Percentiles rank a stretch among this genome's conserved stretches.
These are phyloP conservation scores for Tolypocladium ophioglossoides DNA, from an alignment of 2,329 filamentous ascomycete species.

Conservation along the genomic window DNA sequence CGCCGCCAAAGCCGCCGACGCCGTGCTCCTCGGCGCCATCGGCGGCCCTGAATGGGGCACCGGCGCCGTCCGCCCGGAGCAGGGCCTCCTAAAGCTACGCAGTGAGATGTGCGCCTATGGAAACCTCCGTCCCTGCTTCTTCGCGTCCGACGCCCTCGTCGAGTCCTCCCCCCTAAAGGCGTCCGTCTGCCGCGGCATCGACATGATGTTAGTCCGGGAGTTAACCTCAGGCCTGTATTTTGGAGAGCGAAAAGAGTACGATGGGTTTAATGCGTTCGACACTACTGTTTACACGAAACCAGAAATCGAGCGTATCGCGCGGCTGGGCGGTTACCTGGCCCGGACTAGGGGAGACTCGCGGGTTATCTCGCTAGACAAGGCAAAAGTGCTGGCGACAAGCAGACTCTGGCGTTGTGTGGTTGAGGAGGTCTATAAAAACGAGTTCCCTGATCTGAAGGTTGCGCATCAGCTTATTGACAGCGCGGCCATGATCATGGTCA, in stretches of 20 bases:
- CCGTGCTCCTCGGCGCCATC: constrained; percentile 85
- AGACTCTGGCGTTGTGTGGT: constrained; percentile 84
- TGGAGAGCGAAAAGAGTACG: constrained; percentile 63
- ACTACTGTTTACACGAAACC: constrained; percentile 56
- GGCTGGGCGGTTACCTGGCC: constrained; percentile 72
- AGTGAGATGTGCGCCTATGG: constrained; percentile 91
- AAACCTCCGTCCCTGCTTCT: constrained; percentile 93
- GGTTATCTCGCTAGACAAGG: constrained; percentile 88
- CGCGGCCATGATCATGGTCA: constrained; percentile 96
- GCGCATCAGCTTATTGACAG: constrained; percentile 90
- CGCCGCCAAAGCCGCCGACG: constrained; percentile 77
- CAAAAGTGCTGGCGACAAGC: constrained; percentile 86
- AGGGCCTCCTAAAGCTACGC: constrained; percentile 80
- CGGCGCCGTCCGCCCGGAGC: constrained; percentile 77
- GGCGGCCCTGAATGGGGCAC: constrained; percentile 95
- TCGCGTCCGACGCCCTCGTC: constrained; percentile 78
- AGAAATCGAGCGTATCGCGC: constrained; percentile 82
- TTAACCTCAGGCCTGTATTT: constrained; percentile 94
- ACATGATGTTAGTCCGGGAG: constrained; percentile 90
- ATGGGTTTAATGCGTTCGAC: constrained; percentile 80
- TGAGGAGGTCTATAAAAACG: constrained; percentile 70
- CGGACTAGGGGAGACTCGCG: constrained; percentile 56
- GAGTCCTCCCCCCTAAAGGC: constrained; percentile 80
- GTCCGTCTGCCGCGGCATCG: constrained; percentile 71
- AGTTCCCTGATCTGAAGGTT: constrained; percentile 79